Percentiles rank a stretch among this genome's conserved stretches.
Evolutionary conservation across 768 basidiomycete genomes (phyloP).

Genomic region (Leccinum subgranulosum): DNA sequence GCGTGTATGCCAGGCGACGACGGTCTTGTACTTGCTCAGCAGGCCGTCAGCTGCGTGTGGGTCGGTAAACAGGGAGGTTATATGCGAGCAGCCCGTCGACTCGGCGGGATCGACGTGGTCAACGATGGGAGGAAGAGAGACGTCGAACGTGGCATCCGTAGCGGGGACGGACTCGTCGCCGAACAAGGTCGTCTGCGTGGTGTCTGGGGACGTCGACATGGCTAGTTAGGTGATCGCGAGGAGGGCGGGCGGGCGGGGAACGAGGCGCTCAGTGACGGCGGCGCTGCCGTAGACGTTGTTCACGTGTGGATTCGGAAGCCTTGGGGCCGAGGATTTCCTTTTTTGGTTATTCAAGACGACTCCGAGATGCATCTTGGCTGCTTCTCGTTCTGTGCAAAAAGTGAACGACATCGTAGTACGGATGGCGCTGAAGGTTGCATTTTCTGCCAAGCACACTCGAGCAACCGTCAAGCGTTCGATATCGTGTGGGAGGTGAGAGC

Average conservation of each 20-base stretch:
- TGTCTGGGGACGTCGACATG: constrained; percentile 32
- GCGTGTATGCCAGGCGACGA: constrained; percentile 53
- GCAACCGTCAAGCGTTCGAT: constrained; percentile 40
- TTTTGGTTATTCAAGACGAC: constrained; percentile 1
- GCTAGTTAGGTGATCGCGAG: neutral
- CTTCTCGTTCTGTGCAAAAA: neutral
- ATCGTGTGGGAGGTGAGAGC: constrained; percentile 46
- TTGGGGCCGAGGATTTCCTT: constrained; percentile 8
- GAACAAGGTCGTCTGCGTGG: constrained; percentile 29
- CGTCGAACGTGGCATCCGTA: constrained; percentile 12
- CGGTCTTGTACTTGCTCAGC: constrained; percentile 51
- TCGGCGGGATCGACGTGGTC: constrained; percentile 12
- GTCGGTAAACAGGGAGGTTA: constrained; percentile 38
- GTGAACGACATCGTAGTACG: neutral
- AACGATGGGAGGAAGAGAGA: constrained; percentile 5
- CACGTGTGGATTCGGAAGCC: neutral
- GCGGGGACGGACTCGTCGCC: constrained; percentile 20
- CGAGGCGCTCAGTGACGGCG: neutral
- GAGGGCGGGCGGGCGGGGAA: neutral
- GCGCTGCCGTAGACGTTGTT: neutral
- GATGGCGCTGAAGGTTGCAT: constrained; percentile 4
- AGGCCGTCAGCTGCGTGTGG: constrained; percentile 25
- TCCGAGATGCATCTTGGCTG: neutral
- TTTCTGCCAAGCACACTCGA: constrained; percentile 44
- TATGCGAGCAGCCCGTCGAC: constrained; percentile 37